These are phyloP conservation scores for Zangia roseola DNA, from an alignment of 768 basidiomycete species.

Conservation along the genomic window DNA sequence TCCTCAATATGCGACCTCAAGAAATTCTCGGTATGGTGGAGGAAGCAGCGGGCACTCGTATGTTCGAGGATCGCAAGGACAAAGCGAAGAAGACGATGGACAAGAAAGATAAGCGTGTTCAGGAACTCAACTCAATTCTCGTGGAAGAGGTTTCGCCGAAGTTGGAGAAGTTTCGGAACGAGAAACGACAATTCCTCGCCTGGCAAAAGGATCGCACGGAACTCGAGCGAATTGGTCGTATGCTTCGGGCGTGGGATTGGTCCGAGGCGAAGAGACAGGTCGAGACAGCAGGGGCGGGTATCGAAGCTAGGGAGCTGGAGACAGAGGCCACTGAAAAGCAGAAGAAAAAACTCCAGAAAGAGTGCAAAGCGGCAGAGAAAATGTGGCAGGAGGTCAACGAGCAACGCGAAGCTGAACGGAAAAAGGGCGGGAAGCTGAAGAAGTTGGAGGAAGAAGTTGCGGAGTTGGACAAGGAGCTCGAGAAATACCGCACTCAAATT, in stretches of 20 bases:
- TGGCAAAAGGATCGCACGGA: conserved; percentile 89
- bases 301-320: conserved; percentile 49
- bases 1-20: conserved; percentile 96
- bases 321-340: conserved; percentile 45
- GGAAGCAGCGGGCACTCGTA: conserved; percentile 96
- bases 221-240: conserved; percentile 79
- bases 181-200: conserved; percentile 85
- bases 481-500: conserved; percentile 80
- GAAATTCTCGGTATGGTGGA: conserved; percentile 99
- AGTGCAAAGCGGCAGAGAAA: conserved; percentile 64
- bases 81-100: conserved; percentile 94
- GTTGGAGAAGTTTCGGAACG: conserved; percentile 81
- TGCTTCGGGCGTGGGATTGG: conserved; percentile 91
- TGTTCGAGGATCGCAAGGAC: conserved; percentile 99
- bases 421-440: conserved; percentile 90
- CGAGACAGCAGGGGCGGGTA: conserved; percentile 53
- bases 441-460: conserved; percentile 79
- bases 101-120: conserved; percentile 95
- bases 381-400: conserved; percentile 64
- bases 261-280: conserved; percentile 54
- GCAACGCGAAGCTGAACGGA: conserved; percentile 82
- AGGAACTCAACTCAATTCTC: conserved; percentile 79
- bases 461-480: conserved; percentile 73
- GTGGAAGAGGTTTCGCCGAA: conserved; percentile 93
- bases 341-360: conserved; percentile 50